These are phyloP conservation scores for Atkinsonella hypoxylon DNA, from an alignment of 2,329 filamentous ascomycete species.

Conservation along the genomic window DNA sequence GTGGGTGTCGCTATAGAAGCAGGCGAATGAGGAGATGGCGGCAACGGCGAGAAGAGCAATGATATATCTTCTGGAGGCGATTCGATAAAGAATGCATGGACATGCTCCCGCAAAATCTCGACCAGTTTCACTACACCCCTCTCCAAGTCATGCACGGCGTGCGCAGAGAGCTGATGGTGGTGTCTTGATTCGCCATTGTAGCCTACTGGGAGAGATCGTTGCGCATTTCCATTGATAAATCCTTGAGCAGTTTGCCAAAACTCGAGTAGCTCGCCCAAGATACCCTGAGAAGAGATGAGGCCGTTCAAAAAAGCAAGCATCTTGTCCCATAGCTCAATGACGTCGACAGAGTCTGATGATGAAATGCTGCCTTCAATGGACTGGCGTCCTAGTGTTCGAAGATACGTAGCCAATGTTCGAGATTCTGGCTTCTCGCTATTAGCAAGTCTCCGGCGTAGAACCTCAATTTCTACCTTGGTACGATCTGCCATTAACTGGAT, in stretches of 20 bases:
- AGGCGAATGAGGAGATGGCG: slow-evolving; percentile 50
- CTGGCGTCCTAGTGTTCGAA: slow-evolving; percentile 62
- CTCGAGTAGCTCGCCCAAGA: slow-evolving; percentile 80
- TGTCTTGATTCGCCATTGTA: slow-evolving; percentile 70
- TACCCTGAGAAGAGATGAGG: slow-evolving; percentile 65
- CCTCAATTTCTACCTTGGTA: slow-evolving; percentile 85
- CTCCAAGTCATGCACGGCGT: slow-evolving; percentile 60
- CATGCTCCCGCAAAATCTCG: slow-evolving; percentile 65
- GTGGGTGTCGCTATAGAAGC: slow-evolving; percentile 37
- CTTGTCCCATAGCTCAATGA: slow-evolving; percentile 90
- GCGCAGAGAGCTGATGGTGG: slow-evolving; percentile 67
- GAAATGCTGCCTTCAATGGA: slow-evolving; percentile 46
- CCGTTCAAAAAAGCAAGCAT: slow-evolving; percentile 61
- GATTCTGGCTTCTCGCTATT: slow-evolving; percentile 59
- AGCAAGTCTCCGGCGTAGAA: slow-evolving; percentile 70
- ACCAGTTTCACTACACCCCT: slow-evolving; percentile 75
- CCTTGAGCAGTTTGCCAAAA: slow-evolving; percentile 90
- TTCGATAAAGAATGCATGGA: slow-evolving; percentile 74
- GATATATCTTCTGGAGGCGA: slow-evolving; percentile 87
- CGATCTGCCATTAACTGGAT: slow-evolving; percentile 72
- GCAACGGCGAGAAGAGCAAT: slow-evolving; percentile 69
- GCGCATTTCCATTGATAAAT: slow-evolving; percentile 78
- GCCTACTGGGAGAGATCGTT: slow-evolving; percentile 65
- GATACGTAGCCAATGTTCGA: slow-evolving; percentile 58
- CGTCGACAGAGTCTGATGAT: slow-evolving; percentile 64